A percentile compares a stretch with the other conserved stretches of the same genome.
Evolutionary conservation across 2,329 filamentous ascomycete genomes (phyloP).

Genomic region (Sclerotinia glacialis): DNA sequence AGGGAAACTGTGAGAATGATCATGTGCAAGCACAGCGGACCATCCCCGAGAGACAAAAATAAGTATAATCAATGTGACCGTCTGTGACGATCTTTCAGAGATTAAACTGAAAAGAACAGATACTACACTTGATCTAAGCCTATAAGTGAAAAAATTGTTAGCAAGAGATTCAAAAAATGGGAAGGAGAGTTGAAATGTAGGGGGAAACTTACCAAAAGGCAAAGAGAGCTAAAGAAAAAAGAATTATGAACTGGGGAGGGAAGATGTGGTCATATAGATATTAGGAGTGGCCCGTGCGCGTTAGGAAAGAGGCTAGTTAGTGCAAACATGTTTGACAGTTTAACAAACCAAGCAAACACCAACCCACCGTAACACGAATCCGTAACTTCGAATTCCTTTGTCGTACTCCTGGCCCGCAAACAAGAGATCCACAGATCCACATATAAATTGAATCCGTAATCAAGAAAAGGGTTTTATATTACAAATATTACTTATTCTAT

Average conservation of each 20-base stretch:
- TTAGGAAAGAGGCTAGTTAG: not conserved
- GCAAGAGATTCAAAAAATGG: conserved; percentile 43
- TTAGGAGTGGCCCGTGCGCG: not conserved
- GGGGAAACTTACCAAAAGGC: conserved; percentile 45
- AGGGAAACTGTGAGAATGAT: conserved; percentile 65
- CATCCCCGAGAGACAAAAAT: conserved; percentile 63
- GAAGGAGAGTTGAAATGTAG: not conserved
- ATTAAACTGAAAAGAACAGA: conserved; percentile 97
- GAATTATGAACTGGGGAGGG: too few relatives aligned
- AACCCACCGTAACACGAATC: too few relatives aligned
- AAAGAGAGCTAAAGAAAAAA: conserved; percentile 51
- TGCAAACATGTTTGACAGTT: conserved; percentile 11
- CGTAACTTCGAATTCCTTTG: too few relatives aligned
- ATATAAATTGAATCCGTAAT: too few relatives aligned
- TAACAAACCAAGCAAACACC: not conserved
- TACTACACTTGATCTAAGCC: conserved; percentile 82
- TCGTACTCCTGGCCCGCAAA: too few relatives aligned
- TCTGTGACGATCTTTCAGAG: conserved; percentile 77
- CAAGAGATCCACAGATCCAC: too few relatives aligned
- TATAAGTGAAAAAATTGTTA: not conserved
- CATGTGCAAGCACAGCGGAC: conserved; percentile 73
- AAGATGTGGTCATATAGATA: conserved; percentile 1
- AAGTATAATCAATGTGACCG: conserved; percentile 75
- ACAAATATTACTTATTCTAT: too few relatives aligned
- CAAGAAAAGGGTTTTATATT: too few relatives aligned